Percentiles rank a stretch among this genome's conserved stretches.
phyloP scores from a whole-genome alignment of 768 basidiomycete species.

The Leccinum broughii region DNA sequence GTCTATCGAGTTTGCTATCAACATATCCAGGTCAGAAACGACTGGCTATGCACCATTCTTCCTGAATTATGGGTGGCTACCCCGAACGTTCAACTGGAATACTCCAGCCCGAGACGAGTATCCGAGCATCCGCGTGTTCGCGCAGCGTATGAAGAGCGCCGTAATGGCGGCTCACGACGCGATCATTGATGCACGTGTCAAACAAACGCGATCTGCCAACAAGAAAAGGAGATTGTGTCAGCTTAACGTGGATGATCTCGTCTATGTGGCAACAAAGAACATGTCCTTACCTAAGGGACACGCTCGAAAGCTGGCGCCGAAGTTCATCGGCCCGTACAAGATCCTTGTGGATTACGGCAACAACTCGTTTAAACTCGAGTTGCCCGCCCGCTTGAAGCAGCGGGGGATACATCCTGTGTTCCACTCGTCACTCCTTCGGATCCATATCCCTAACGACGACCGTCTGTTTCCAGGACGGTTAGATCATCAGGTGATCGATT shows the following conservation, averaged over 20 bases:
- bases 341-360: conserved; percentile 8
- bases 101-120: conserved; percentile 6
- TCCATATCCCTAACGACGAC: conserved; percentile 29
- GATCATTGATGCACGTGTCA: conserved; percentile 30
- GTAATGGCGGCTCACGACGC: conserved; percentile 36
- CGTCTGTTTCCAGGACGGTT: conserved; percentile 10
- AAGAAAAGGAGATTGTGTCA: background rate
- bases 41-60: conserved; percentile 25
- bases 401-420: conserved; percentile 33
- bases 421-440: conserved; percentile 32
- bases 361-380: conserved; percentile 23
- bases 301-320: rapidly evolving
- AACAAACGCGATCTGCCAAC: conserved; percentile 36
- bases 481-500: background rate
- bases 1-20: conserved; percentile 21
- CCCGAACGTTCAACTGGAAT: conserved; percentile 22
- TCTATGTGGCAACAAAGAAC: background rate
- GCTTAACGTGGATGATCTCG: rapidly evolving
- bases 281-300: background rate
- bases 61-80: conserved; percentile 10
- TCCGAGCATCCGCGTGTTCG: conserved; percentile 32
- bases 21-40: too few relatives aligned
- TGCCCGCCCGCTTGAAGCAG: conserved; percentile 27
- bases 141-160: conserved; percentile 25
- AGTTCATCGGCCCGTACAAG: background rate